These are phyloP conservation scores for Coemansia sp. DNA, from an alignment of 192 early-diverging fungal species.

Conservation along the genomic window DNA sequence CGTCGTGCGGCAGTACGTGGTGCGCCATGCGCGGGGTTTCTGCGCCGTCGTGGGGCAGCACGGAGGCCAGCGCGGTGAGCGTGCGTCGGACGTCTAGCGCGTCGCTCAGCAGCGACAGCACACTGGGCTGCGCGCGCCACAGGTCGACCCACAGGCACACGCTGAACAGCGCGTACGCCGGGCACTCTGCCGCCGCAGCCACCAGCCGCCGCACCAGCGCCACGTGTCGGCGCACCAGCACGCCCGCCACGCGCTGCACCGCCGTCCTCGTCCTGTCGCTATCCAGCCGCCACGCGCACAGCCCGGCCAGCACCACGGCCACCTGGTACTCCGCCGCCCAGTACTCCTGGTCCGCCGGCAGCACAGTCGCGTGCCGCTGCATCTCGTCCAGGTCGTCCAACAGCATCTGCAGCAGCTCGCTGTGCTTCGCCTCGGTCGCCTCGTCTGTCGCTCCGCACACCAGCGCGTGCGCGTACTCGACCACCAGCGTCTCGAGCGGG, in stretches of 20 bases:
- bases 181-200: conserved; percentile 18
- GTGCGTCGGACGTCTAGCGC: background rate
- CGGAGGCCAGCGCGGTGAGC: too few relatives aligned
- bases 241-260: too few relatives aligned
- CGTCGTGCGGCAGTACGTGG: conserved; percentile 40
- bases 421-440: background rate
- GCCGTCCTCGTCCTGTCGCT: too few relatives aligned
- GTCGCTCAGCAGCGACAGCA: conserved; percentile 30
- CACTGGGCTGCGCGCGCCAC: conserved; percentile 25
- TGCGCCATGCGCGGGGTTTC: too few relatives aligned
- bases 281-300: conserved; percentile 14
- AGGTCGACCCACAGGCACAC: conserved; percentile 40
- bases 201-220: conserved; percentile 26
- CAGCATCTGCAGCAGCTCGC: conserved; percentile 13
- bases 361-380: background rate
- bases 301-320: conserved; percentile 27
- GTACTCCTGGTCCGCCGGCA: conserved; percentile 29
- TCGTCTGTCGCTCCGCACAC: background rate
- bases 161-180: conserved; percentile 31
- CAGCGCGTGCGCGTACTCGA: conserved; percentile 17
- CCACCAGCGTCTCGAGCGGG: conserved; percentile 24
- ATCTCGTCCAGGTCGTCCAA: conserved; percentile 23
- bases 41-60: too few relatives aligned
- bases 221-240: conserved; percentile 1
- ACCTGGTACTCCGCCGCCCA: conserved; percentile 46